phyloP scores from a whole-genome alignment of 768 basidiomycete species.

The Hemileccinum rubropunctum region DNA sequence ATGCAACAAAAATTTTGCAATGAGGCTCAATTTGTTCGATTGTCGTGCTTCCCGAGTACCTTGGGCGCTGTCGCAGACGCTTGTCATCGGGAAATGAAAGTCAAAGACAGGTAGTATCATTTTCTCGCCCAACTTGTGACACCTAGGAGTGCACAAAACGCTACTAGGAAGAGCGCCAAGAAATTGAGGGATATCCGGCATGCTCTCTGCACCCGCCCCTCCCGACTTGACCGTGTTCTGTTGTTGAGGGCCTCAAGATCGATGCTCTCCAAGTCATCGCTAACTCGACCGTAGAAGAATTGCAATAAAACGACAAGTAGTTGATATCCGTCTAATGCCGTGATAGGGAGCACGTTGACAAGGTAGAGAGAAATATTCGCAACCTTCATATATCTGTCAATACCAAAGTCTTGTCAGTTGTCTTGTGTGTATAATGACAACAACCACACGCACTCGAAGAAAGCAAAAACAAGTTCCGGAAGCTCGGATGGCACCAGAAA shows the following conservation, averaged over 20 bases:
- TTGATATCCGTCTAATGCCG: slow-evolving; percentile 67
- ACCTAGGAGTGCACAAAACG: slow-evolving; percentile 21
- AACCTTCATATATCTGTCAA: slow-evolving; percentile 54
- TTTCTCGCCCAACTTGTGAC: slow-evolving; percentile 14
- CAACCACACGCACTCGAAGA: slow-evolving; percentile 53
- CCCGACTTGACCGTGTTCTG: neutral
- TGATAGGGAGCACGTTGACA: slow-evolving; percentile 79
- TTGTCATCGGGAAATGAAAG: too few species aligned
- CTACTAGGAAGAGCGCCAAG: slow-evolving; percentile 22
- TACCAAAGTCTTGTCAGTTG: neutral
- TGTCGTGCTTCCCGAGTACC: too few species aligned
- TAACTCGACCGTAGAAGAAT: slow-evolving; percentile 8
- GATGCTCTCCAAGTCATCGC: slow-evolving; percentile 2
- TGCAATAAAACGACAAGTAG: slow-evolving; percentile 41
- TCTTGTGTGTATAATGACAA: neutral
- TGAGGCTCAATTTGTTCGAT: too few species aligned
- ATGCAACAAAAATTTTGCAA: neutral
- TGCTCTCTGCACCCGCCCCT: slow-evolving; percentile 14
- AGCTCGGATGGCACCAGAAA: slow-evolving; percentile 26
- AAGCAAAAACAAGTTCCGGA: slow-evolving; percentile 22
- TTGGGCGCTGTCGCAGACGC: too few species aligned
- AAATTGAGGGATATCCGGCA: slow-evolving; percentile 15
- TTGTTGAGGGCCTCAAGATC: slow-evolving; percentile 22
- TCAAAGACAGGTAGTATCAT: slow-evolving; percentile 9
- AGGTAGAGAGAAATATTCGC: slow-evolving; percentile 77